Conservation (phyloP, 148 eudicot genomes). For the Mesembryanthemum crystallinum region DNA sequence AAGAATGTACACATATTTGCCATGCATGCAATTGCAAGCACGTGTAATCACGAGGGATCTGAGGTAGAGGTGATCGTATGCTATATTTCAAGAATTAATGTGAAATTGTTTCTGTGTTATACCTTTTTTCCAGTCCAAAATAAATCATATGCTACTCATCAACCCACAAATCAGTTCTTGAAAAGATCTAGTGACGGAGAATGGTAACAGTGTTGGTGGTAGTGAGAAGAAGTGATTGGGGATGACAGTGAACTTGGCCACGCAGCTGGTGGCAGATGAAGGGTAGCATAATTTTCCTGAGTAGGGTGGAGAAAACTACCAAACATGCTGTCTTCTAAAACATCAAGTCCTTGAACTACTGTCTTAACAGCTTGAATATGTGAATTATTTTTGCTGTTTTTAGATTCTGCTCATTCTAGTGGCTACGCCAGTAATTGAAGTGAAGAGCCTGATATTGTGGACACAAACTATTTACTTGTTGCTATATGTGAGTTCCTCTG, state of each 20-base stretch:
- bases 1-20: not conserved
- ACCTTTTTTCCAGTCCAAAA: not conserved
- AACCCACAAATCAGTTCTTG: not conserved
- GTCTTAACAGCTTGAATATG: not conserved
- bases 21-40: not conserved
- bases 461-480: not conserved
- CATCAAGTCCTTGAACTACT: not conserved
- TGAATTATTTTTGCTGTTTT: not conserved
- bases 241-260: not conserved
- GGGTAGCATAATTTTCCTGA: not conserved
- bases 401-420: not conserved
- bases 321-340: not conserved
- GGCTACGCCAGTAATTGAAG: not conserved
- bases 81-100: not conserved
- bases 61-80: too few species aligned
- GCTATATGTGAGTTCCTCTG: not conserved
- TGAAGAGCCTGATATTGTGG: not conserved
- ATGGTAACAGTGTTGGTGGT: too few species aligned
- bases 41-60: not conserved
- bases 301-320: not conserved
- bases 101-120: not conserved
- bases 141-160: not conserved
- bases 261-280: not conserved
- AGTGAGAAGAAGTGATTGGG: too few species aligned
- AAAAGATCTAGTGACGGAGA: too few species aligned